Percentiles rank a stretch among this genome's conserved stretches.
phyloP scores from a whole-genome alignment of 495 filamentous ascomycete species.

The Pyrenula massariospora region DNA sequence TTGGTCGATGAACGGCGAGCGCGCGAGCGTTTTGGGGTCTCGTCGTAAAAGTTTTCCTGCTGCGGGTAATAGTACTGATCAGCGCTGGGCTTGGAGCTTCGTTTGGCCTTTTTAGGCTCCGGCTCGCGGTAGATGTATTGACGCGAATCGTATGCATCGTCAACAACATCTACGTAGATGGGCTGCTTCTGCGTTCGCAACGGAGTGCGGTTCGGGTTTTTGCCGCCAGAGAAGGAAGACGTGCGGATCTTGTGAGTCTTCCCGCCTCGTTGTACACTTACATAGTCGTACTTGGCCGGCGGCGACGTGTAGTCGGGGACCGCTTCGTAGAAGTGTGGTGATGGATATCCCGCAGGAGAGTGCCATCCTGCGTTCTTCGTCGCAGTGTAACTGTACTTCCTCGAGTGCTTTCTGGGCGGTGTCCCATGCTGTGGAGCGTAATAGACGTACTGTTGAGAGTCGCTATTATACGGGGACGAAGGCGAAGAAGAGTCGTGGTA shows the following conservation, averaged over 20 bases:
- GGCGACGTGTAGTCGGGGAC: conserved; percentile 36
- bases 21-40: conserved; percentile 31
- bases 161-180: conserved; percentile 43
- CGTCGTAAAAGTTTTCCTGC: conserved; percentile 34
- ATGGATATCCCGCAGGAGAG: conserved; percentile 18
- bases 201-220: conserved; percentile 20
- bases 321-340: conserved; percentile 28
- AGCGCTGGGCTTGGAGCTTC: conserved; percentile 39
- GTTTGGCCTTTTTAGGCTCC: conserved; percentile 9
- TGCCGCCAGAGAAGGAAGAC: conserved; percentile 16
- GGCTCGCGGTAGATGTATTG: conserved; percentile 20
- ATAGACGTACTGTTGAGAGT: conserved; percentile 3
- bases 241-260: conserved; percentile 17
- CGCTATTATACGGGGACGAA: neutral
- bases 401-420: conserved; percentile 6
- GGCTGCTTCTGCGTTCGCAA: conserved; percentile 36
- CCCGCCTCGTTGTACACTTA: conserved; percentile 43
- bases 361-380: conserved; percentile 27
- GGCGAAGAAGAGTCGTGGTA: neutral
- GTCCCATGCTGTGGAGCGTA: neutral
- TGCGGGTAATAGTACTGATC: conserved; percentile 39
- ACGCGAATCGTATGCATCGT: conserved; percentile 38
- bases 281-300: conserved; percentile 42
- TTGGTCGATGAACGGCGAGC: conserved; percentile 38
- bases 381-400: conserved; percentile 6